Base-by-base conservation (phyloP, 257 asterid genomes). In the Verbascum thapsus region DNA sequence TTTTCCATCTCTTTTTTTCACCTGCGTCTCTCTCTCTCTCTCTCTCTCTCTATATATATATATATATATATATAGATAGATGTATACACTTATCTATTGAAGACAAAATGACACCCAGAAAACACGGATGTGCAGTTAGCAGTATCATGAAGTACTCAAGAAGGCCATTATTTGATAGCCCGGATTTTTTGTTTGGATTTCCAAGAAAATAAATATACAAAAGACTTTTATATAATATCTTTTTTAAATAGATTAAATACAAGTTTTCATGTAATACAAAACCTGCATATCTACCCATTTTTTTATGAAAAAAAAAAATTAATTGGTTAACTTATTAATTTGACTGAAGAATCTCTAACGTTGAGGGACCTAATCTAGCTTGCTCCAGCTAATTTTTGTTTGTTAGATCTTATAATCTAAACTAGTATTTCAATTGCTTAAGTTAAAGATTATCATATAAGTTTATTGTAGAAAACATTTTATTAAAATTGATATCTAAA, bases 101-200 rank as follows among this genome's bases (percentile, higher is more conserved):
- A 53, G 16, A 56, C 59, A 60, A 13, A 71, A 61, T 18, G 63
- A 67, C 77, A 64, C 81, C 75, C 78, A 76, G 48, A 67, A 72
- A 76, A 72, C 78, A 72, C 81, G 78, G 78, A 64, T 71, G 58
- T 49, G 68, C 60, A 45, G 69, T 59, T 66, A 64, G 52, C 50
- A 34, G 72, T 26, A 52, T 32, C 47, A 64, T 43, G 48, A 64
- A 22, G 64, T 47, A 67, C 54, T 68, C 59, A 66, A 49, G 54
- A 56, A 61, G 8, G 53, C 30, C 22, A 32, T 19, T 26, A 53
- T 53, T 39, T 12, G 58, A 6, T 58, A 61, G 43, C 53, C 58
- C 5, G 15, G 52, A 7, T 8, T 30, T 12, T 10, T 57, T 5
- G 1, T 51, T 39, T 64, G 53, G 53, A 9, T 8, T 45, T 45